Conservation (phyloP, 495 filamentous ascomycete species). For the Annulohypoxylon nitens region DNA sequence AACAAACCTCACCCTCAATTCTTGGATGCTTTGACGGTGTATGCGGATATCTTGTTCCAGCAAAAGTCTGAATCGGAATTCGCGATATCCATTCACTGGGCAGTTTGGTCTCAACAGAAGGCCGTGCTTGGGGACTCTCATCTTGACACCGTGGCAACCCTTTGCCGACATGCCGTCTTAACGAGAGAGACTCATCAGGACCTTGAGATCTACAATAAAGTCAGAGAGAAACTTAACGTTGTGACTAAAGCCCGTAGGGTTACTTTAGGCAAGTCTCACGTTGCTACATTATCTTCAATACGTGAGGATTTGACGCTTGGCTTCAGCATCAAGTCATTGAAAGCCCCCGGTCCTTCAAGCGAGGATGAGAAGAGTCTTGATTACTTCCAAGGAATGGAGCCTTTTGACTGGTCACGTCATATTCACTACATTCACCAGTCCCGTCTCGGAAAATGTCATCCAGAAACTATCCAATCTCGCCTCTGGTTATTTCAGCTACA, state of each 20-base stretch:
- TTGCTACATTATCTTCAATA: background rate
- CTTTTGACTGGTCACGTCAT: background rate
- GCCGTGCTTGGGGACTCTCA: background rate
- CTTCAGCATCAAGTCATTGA: background rate
- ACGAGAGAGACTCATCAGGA: background rate
- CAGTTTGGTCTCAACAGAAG: slow-evolving; percentile 1
- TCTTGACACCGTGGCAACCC: background rate
- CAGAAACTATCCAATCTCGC: slow-evolving; percentile 1
- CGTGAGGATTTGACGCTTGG: background rate
- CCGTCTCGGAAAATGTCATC: background rate
- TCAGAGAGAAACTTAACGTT: background rate
- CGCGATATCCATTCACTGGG: background rate
- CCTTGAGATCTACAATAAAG: background rate
- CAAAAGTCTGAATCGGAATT: background rate
- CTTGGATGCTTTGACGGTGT: background rate
- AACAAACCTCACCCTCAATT: background rate
- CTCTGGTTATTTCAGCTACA: too few species aligned
- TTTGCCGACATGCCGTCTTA: background rate
- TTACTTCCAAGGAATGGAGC: too few species aligned
- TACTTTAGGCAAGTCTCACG: background rate
- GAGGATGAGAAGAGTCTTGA: too few species aligned
- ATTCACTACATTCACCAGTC: background rate
- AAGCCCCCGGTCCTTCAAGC: background rate
- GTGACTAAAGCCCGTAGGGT: background rate
- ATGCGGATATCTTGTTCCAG: background rate